Percentiles rank a stretch among this genome's conserved stretches.
These are phyloP conservation scores for Sisymbrium altissimum DNA, from an alignment of 345 rosid species.

Conservation along the genomic window DNA sequence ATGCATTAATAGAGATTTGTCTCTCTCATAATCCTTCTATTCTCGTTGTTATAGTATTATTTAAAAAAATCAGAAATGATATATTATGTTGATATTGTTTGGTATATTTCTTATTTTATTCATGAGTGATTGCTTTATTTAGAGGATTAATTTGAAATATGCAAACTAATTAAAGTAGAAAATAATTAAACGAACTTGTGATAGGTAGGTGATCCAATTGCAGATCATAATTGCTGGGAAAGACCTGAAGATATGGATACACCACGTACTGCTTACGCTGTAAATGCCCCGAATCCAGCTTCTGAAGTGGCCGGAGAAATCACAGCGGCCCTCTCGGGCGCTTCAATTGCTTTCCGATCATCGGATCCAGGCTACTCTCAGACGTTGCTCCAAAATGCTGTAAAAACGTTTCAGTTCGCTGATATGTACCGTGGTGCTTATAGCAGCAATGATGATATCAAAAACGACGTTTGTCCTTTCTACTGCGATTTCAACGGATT, in stretches of 20 bases:
- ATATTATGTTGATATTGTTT: constrained; percentile 16
- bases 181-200: neutral
- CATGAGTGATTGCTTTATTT: neutral
- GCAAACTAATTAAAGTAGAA: constrained; percentile 8
- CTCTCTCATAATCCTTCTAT: constrained; percentile 3
- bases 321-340: constrained; percentile 82
- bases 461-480: constrained; percentile 83
- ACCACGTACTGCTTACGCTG: constrained; percentile 64
- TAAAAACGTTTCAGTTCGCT: constrained; percentile 59
- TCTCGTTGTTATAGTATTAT: neutral
- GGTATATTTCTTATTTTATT: neutral
- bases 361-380: constrained; percentile 79
- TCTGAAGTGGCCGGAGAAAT: constrained; percentile 92
- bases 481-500: constrained; percentile 84
- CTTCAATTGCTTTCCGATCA: constrained; percentile 78
- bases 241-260: constrained; percentile 99
- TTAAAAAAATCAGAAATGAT: neutral
- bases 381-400: constrained; percentile 61
- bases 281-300: constrained; percentile 83
- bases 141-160: neutral
- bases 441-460: constrained; percentile 67
- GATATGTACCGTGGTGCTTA: constrained; percentile 88
- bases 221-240: constrained; percentile 94
- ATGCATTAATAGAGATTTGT: constrained; percentile 7
- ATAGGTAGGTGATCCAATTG: constrained; percentile 89